Evolutionary conservation across 177 flowering plant species (phyloP), one percentile per base, ranked within the genome.

Genomic region (Vitis hybrid): DNA sequence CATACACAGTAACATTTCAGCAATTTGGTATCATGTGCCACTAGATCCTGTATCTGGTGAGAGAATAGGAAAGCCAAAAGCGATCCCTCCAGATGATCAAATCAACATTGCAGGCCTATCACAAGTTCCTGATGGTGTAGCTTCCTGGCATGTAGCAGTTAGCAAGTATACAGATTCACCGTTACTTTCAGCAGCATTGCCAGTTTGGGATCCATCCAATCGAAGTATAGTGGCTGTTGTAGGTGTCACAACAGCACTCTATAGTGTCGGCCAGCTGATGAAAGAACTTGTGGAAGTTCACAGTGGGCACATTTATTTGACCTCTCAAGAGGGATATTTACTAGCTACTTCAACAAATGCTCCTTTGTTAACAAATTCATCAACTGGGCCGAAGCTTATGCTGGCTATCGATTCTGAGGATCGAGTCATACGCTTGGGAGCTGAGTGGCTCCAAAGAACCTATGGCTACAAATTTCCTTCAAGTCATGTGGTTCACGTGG

Each of bases 221-320:
- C 53, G 75, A 73, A 90, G 87, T 73, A 95, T 95, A 69, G 89
- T 87, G 61, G 99, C 99, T 38, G 98, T 95, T 71, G 98, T 95
- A 24, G 99, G 99, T 28, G 97, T 92, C 59, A 95, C 98, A 4
- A 95, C 97, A 1, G 91, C 98, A 38, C 84, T 95, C 70, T 89
- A 81, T 57, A 90, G 98, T 73, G 98, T 95, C 0, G 96, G 98
- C 18, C 96, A 92, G 84, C 84, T 95, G 71, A 95, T 95, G 99
- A 90, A 81, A 75, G 99, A 95, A 70, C 84, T 95, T 63, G 97
- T 95, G 24, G 97, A 87, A 61, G 31, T 28, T 33, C 98, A 95
- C 66, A 89, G 95, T 68, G 98, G 99, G 0, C 87, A 90, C 71
- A 92, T 95, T 68, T 95, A 90, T 71, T 78, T 95, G 84, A 93